Conservation (phyloP, 2,329 filamentous ascomycete genomes). For the Cordyceps javanica region DNA sequence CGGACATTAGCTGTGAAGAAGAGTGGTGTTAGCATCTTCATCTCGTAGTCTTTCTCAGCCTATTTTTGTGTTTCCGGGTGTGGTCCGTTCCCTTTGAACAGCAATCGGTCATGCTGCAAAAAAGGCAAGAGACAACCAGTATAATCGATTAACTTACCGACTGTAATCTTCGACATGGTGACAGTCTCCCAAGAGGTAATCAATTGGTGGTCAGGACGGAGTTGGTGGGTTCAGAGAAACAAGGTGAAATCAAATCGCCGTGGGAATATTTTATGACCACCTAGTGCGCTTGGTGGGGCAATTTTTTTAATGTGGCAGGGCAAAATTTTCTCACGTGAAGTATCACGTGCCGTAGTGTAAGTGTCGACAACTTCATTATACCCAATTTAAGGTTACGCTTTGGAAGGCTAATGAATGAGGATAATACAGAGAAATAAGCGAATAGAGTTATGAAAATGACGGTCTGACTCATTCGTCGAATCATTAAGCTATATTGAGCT, state of each 20-base stretch:
- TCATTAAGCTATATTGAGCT: neutral
- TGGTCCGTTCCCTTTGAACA: neutral
- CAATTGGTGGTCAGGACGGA: constrained; percentile 61
- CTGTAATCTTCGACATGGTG: constrained; percentile 83
- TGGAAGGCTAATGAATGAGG: neutral
- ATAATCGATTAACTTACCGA: constrained; percentile 40
- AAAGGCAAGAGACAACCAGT: neutral
- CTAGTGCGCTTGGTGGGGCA: constrained; percentile 19
- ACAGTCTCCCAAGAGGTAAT: constrained; percentile 80
- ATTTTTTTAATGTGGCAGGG: constrained; percentile 24
- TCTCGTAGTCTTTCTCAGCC: neutral
- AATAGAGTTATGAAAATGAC: neutral
- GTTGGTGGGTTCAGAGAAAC: constrained; percentile 20
- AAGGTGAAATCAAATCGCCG: constrained; percentile 11
- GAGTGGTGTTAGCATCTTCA: constrained; percentile 30
- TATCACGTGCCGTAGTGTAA: constrained; percentile 23
- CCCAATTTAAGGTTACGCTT: neutral
- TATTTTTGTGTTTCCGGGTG: neutral
- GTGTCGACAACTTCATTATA: constrained; percentile 1
- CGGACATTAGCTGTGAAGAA: constrained; percentile 84
- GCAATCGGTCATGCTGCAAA: neutral
- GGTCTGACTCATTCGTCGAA: neutral
- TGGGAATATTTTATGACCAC: constrained; percentile 19
- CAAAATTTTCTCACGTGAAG: constrained; percentile 30
- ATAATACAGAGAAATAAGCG: neutral